Base-by-base conservation (phyloP, 257 asterid species). In the Nemophila menziesii region DNA sequence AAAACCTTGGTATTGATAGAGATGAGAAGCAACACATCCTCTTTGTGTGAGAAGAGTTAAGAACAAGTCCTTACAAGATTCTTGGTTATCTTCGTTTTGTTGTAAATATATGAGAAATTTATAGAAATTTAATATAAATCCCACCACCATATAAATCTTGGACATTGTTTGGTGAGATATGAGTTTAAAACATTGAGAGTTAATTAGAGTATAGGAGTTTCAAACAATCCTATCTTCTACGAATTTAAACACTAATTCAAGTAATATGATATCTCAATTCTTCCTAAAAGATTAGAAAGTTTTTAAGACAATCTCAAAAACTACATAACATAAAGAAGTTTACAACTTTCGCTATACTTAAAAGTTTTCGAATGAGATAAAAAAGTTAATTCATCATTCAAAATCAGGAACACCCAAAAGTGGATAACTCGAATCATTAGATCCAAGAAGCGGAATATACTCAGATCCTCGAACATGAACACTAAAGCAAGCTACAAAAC, bases 391-490 rank as follows among this genome's bases (percentile, higher is more conserved):
- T 38, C 46, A 42, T 73, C 65, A 72, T 12, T 78, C 92, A 16
- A 54, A 49, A 40, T 69, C 82, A 1, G 78, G 51, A 41, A 63
- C 51, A 21, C 82, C 82, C 36, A 71, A 47, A 53, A 65, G 56
- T 7, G 82, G 56, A 39, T 60, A 72, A 61, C 56, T 59, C 26
- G 85, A 2, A 43, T 76, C 90, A 46, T 68, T 92, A 20, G 93
- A 67, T 62, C 85, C 96, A 39, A 69, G 73, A 39, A 66, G 72
- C 0, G 93, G 96, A 46, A 79, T 73, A 48, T 84, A 80, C 73
- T 89, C 98, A 0, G 92, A 84, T 44, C 95, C 95, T 68, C 98
- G 74, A 13, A 89, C 94, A 62, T 85, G 96, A 53, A 89, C 98
- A 26, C 87, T 65, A 44, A 60, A 84, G 82, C 96, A 84, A 56